Conservation (phyloP, 2,329 filamentous ascomycete genomes). For the Colletotrichum lini region DNA sequence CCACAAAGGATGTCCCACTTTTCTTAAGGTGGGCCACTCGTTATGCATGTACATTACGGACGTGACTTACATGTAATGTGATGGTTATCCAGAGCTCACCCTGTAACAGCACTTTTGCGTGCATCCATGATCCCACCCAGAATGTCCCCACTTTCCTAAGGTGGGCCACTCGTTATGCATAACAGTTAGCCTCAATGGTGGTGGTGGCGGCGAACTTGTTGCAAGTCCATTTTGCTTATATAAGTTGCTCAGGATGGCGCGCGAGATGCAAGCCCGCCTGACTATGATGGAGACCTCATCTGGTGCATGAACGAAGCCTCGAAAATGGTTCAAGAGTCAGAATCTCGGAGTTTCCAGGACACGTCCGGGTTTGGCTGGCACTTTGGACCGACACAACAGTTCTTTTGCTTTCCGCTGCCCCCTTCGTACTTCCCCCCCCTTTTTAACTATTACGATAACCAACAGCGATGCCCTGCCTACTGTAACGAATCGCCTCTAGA, state of each 20-base stretch:
- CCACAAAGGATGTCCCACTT: too few relatives aligned
- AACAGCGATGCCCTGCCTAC: neutral
- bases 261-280: neutral
- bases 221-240: neutral
- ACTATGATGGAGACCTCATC: neutral
- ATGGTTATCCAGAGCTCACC: too few relatives aligned
- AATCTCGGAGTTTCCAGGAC: neutral
- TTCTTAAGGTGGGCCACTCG: too few relatives aligned
- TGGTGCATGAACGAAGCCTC: neutral
- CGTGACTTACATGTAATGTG: too few relatives aligned
- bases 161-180: too few relatives aligned
- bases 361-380: neutral
- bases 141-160: too few relatives aligned
- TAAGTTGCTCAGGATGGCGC: neutral
- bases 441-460: neutral
- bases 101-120: too few relatives aligned
- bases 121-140: too few relatives aligned
- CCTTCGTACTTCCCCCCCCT: neutral
- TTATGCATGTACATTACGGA: too few relatives aligned
- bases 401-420: neutral
- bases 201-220: neutral
- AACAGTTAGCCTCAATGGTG: neutral
- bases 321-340: neutral
- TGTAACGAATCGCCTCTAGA: neutral
- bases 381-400: neutral